These are phyloP conservation scores for Eutrema japonicum DNA, from an alignment of 345 rosid genomes.

Conservation along the genomic window DNA sequence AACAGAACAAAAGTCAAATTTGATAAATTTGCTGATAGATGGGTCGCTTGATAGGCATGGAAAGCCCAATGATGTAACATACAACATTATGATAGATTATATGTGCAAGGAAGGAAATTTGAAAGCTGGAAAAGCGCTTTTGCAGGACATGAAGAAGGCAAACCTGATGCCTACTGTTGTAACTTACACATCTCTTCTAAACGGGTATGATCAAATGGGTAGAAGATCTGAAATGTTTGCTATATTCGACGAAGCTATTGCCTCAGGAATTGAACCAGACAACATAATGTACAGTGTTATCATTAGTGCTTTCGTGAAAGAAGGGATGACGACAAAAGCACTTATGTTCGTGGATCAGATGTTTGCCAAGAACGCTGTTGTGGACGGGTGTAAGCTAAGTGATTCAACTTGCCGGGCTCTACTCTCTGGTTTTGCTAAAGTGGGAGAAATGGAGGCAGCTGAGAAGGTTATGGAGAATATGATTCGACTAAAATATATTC, in stretches of 20 bases:
- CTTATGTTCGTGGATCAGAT: conserved; percentile 57
- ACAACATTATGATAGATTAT: conserved; percentile 67
- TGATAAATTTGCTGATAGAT: conserved; percentile 52
- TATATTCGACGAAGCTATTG: conserved; percentile 65
- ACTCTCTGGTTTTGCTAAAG: conserved; percentile 52
- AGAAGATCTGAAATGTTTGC: conserved; percentile 55
- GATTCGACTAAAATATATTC: conserved; percentile 56
- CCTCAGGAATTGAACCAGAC: conserved; percentile 67
- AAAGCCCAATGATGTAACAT: conserved; percentile 65
- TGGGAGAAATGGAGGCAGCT: conserved; percentile 55
- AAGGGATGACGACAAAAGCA: conserved; percentile 55
- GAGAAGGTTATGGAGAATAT: conserved; percentile 55
- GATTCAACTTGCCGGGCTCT: conserved; percentile 53
- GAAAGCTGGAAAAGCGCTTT: conserved; percentile 64
- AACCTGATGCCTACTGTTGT: conserved; percentile 56
- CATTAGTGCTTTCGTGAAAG: conserved; percentile 55
- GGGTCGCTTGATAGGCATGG: conserved; percentile 49
- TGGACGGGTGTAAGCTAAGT: conserved; percentile 55
- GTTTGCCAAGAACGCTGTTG: conserved; percentile 49
- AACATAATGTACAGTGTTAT: conserved; percentile 57
- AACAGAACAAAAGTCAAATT: conserved; percentile 40
- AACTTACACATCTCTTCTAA: conserved; percentile 65
- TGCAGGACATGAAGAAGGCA: conserved; percentile 57
- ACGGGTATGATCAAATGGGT: conserved; percentile 56
- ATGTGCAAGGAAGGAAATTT: conserved; percentile 62